A percentile compares a stretch with the other conserved stretches of the same genome.
Evolutionary conservation across 2,329 filamentous ascomycete species (phyloP).

Genomic region (Emydomyces testavorans): DNA sequence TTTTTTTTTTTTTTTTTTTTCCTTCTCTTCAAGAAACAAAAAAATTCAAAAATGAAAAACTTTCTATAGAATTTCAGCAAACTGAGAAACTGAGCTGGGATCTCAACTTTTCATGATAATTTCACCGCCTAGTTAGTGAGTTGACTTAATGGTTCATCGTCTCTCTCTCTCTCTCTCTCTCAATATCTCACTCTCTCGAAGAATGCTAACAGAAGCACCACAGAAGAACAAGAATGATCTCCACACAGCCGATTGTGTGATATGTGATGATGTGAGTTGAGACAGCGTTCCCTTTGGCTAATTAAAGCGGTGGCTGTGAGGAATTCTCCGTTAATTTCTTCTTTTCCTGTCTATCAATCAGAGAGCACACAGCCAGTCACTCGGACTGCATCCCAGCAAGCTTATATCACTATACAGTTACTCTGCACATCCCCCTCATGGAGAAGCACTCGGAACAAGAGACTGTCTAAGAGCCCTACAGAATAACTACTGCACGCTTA

Average conservation of each 20-base stretch:
- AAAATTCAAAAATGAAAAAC: too few species aligned
- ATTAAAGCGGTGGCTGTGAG: slow-evolving; percentile 1
- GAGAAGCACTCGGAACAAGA: too few species aligned
- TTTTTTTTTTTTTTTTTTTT: slow-evolving; percentile 1
- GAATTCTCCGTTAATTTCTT: background rate
- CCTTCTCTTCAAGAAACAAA: background rate
- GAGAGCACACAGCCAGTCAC: background rate
- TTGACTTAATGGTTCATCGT: too few species aligned
- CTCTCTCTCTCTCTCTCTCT: background rate
- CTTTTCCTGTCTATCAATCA: background rate
- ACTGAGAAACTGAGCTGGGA: background rate
- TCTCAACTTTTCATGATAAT: too few species aligned
- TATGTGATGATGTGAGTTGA: background rate
- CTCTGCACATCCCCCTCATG: too few species aligned
- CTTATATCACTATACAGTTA: background rate
- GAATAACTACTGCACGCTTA: too few species aligned
- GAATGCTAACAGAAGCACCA: too few species aligned
- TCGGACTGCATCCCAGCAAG: background rate
- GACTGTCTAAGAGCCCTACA: too few species aligned
- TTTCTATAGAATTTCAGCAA: background rate
- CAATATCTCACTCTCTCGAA: too few species aligned
- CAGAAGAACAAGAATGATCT: too few species aligned
- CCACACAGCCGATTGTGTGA: background rate
- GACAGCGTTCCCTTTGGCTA: too few species aligned
- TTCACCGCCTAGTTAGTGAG: too few species aligned